Conservation (phyloP, 2,329 filamentous ascomycete genomes). For the Epichloe brachyelytri region DNA sequence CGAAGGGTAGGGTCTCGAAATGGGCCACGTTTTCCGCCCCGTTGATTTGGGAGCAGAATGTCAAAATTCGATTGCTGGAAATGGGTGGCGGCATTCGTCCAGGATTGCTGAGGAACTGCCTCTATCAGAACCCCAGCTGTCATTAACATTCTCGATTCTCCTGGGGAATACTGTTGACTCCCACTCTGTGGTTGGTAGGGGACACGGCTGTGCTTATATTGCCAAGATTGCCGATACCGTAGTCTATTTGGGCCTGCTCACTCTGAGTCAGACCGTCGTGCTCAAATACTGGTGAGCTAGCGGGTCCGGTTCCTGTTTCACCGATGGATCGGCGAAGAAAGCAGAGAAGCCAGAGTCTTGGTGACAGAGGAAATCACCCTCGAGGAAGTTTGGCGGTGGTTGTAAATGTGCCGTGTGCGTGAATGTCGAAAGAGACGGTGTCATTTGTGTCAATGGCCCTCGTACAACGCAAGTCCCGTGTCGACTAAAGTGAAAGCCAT, state of each 20-base stretch:
- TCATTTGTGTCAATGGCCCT: neutral
- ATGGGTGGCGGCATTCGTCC: neutral
- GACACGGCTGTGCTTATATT: neutral
- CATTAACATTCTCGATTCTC: neutral
- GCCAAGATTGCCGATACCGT: neutral
- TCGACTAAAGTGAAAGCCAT: neutral
- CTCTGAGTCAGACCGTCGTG: neutral
- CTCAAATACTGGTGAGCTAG: neutral
- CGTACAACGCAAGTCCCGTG: neutral
- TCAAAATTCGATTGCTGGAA: conserved; percentile 16
- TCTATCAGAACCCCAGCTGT: neutral
- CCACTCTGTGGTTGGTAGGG: neutral
- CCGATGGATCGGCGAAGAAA: conserved; percentile 2
- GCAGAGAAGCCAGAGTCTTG: neutral
- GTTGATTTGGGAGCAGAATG: conserved; percentile 17
- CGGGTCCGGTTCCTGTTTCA: neutral
- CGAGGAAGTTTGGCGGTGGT: neutral
- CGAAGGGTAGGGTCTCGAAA: conserved; percentile 40
- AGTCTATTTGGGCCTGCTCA: neutral
- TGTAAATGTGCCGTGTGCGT: conserved; percentile 1
- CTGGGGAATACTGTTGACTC: neutral
- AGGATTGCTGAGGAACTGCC: neutral
- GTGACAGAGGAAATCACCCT: neutral
- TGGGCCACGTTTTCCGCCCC: conserved; percentile 32
- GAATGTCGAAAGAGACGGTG: neutral